Percentiles rank a stretch among this genome's conserved stretches.
phyloP scores from a whole-genome alignment of 2,329 filamentous ascomycete genomes.

The Aspergillus transmontanensis region DNA sequence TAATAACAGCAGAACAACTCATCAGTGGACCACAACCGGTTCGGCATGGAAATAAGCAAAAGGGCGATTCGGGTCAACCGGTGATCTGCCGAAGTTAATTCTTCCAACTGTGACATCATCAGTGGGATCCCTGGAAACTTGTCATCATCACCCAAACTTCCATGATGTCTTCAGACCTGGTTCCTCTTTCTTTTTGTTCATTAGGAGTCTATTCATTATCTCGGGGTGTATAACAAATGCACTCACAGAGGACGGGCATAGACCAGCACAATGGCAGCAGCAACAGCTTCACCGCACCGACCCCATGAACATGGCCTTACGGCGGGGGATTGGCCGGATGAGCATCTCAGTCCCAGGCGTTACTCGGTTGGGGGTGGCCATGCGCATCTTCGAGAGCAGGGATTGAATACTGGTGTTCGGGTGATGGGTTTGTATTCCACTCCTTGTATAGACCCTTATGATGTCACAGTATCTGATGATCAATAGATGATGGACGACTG shows the following conservation, averaged over 20 bases:
- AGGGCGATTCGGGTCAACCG: neutral
- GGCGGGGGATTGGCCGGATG: constrained; percentile 16
- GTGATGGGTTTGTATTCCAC: constrained; percentile 18
- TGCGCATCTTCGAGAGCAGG: constrained; percentile 6
- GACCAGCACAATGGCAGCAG: neutral
- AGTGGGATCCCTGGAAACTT: neutral
- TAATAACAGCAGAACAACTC: neutral
- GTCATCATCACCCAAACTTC: neutral
- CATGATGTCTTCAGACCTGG: neutral
- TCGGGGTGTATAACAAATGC: neutral
- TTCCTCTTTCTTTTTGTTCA: neutral
- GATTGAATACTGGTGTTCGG: constrained; percentile 21
- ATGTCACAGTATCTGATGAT: neutral
- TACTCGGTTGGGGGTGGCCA: neutral
- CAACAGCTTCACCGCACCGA: neutral
- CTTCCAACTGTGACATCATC: neutral
- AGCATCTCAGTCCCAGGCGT: neutral
- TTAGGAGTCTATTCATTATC: neutral
- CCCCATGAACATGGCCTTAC: neutral
- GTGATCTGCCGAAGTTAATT: neutral
- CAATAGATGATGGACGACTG: constrained; percentile 71
- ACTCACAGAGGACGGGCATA: neutral
- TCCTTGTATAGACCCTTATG: too few relatives aligned
- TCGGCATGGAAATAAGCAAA: neutral
- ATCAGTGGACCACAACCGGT: neutral